Evolutionary conservation across 2,329 filamentous ascomycete genomes (phyloP), one percentile per base, ranked within the genome.

Genomic region (Chaetomium sp.): DNA sequence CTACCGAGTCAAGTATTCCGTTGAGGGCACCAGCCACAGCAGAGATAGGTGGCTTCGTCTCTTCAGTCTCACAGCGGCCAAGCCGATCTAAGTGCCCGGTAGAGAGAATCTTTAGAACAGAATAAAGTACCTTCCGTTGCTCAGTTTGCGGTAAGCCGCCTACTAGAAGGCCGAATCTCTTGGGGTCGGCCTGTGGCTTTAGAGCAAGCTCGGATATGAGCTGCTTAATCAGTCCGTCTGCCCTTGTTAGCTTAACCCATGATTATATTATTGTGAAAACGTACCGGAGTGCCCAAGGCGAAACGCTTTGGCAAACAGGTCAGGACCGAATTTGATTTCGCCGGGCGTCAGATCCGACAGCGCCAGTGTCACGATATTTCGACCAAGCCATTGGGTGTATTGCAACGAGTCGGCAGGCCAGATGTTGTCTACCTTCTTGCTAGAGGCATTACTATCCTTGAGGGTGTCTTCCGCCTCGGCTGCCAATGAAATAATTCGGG

Each of bases 201-300:
- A 73, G 47, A 2, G 84, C 69, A 21, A 83, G 74, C 1, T 73
- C 68, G 1, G 78, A 71, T 21, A 82, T 64, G 1, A 79, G 60
- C 3, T 71, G 64, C 49, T 75, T 77, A 25, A 81, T 73, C 7
- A 85, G 68, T 1, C 68, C 70, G 49, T 85, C 83, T 84, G 13
- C 23, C 9, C 12, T 1, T 7, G 63, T 75, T 53, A 76, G 70
- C 35, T 10, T 38, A 29, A 35, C 55, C 7, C 16, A 21, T 10
- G 38, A 10, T n/a, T 13, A 9, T 1, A 16, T 3, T 8, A 7
- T 27, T 25, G 42, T 10, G 12, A 19, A 6, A 45, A 42, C 79
- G 73, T 80, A 90, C 91, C 89, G 60, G 83, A 80, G 76, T 95
- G 92, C 2, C 91, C 92, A 33, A 97, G 75, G 33, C 84, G 88